These are phyloP conservation scores for Crithidia fasciculata DNA, from an alignment of 208 protist species.

Conservation along the genomic window DNA sequence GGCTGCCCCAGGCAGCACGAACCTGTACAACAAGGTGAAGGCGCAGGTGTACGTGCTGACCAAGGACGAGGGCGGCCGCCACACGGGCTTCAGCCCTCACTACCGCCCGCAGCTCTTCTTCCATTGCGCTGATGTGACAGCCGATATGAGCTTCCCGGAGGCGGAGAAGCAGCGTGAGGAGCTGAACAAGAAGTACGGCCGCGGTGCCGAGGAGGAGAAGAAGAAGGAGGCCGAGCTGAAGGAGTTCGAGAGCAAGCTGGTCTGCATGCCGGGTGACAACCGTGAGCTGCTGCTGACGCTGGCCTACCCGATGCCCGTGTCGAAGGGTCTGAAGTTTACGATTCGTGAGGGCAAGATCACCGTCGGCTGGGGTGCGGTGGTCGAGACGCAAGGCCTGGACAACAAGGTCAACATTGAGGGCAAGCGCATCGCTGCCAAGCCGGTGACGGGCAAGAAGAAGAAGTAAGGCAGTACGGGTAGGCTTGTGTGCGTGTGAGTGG, in stretches of 20 bases:
- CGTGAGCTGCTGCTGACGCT: slow-evolving; percentile 94
- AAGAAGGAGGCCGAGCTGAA: slow-evolving; percentile 83
- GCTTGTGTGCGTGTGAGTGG: too few species aligned
- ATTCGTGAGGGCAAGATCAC: slow-evolving; percentile 98
- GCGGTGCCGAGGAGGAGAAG: slow-evolving; percentile 81
- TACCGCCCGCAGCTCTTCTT: slow-evolving; percentile 99
- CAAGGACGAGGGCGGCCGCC: slow-evolving; percentile 98
- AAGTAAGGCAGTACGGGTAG: slow-evolving; percentile 33
- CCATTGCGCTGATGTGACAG: slow-evolving; percentile 98
- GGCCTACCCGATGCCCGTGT: slow-evolving; percentile 92
- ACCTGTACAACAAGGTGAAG: slow-evolving; percentile 94
- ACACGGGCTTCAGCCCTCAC: slow-evolving; percentile 97
- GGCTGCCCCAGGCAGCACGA: slow-evolving; percentile 92
- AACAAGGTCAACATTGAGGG: slow-evolving; percentile 90
- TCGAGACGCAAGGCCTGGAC: slow-evolving; percentile 91
- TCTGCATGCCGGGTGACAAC: slow-evolving; percentile 99
- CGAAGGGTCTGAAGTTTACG: slow-evolving; percentile 97
- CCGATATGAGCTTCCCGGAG: slow-evolving; percentile 94
- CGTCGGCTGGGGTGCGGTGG: slow-evolving; percentile 97
- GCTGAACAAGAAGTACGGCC: slow-evolving; percentile 84
- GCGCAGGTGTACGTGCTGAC: slow-evolving; percentile 98
- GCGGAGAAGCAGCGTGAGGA: slow-evolving; percentile 70
- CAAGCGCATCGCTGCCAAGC: slow-evolving; percentile 42
- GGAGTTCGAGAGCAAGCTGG: slow-evolving; percentile 90
- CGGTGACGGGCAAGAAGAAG: slow-evolving; percentile 55